phyloP scores from a whole-genome alignment of 257 asterid species.

The Mentha longifolia region DNA sequence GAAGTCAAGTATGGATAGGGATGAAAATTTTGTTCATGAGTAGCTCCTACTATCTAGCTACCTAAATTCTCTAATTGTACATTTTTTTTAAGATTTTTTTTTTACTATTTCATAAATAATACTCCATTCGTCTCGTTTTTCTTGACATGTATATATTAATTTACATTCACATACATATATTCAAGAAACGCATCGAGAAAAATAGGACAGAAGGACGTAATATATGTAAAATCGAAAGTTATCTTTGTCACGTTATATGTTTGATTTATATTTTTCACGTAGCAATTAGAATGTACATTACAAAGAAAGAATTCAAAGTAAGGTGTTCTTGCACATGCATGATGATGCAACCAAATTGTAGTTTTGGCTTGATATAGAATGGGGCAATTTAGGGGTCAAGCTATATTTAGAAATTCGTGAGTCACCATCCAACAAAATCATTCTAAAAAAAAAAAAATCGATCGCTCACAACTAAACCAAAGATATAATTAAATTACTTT shows the following conservation, averaged over 20 bases:
- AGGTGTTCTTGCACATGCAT: neutral
- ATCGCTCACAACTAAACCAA: neutral
- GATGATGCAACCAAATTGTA: constrained; percentile 4
- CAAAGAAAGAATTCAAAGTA: neutral
- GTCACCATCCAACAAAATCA: neutral
- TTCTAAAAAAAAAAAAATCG: neutral
- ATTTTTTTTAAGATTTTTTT: no score
- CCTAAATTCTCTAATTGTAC: neutral
- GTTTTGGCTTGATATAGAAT: neutral
- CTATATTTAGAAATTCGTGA: neutral
- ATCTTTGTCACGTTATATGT: no score
- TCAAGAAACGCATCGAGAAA: no score
- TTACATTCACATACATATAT: no score
- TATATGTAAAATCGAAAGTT: no score
- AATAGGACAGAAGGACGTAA: no score
- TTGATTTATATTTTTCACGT: neutral
- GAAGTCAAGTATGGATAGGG: neutral
- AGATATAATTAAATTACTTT: neutral
- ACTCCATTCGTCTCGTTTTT: neutral
- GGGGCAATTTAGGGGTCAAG: neutral
- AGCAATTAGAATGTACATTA: neutral
- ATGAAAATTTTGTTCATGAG: neutral
- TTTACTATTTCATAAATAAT: neutral
- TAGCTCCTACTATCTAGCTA: neutral
- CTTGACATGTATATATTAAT: no score